Percentiles rank a stretch among this genome's conserved stretches.
These are phyloP conservation scores for Takashimella tepidaria DNA, from an alignment of 1,284 basidiomycete genomes.

Conservation along the genomic window DNA sequence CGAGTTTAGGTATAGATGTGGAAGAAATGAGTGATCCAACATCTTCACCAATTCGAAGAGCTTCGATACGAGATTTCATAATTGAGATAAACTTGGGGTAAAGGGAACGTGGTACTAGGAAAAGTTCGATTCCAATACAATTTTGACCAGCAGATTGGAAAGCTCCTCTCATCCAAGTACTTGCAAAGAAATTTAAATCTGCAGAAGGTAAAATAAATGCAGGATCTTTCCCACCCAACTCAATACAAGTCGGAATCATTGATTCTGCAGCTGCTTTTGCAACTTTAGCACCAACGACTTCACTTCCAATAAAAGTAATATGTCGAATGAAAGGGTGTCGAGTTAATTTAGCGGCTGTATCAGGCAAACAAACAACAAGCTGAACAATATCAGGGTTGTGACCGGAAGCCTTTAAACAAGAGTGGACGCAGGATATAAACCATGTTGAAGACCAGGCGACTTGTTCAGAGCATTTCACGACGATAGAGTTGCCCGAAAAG, in stretches of 20 bases:
- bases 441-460: constrained; percentile 81
- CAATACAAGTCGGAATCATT: constrained; percentile 82
- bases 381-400: constrained; percentile 73
- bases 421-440: constrained; percentile 71
- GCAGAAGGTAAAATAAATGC: constrained; percentile 52
- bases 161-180: constrained; percentile 70
- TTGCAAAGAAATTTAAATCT: constrained; percentile 50
- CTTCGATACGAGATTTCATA: constrained; percentile 59
- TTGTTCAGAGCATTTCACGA: constrained; percentile 89
- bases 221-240: constrained; percentile 67
- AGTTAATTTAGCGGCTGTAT: constrained; percentile 76
- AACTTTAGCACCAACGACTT: constrained; percentile 77
- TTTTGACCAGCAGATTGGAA: constrained; percentile 74
- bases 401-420: constrained; percentile 69
- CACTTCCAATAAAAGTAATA: constrained; percentile 79
- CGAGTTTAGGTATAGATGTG: constrained; percentile 60
- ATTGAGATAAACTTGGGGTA: constrained; percentile 60
- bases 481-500: constrained; percentile 83
- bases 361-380: constrained; percentile 81
- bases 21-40: constrained; percentile 52
- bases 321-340: constrained; percentile 69
- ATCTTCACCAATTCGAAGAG: constrained; percentile 59
- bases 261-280: constrained; percentile 75
- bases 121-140: constrained; percentile 91
- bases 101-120: constrained; percentile 73